phyloP scores from a whole-genome alignment of 106 monocot genomes.

The Acorus gramineus region DNA sequence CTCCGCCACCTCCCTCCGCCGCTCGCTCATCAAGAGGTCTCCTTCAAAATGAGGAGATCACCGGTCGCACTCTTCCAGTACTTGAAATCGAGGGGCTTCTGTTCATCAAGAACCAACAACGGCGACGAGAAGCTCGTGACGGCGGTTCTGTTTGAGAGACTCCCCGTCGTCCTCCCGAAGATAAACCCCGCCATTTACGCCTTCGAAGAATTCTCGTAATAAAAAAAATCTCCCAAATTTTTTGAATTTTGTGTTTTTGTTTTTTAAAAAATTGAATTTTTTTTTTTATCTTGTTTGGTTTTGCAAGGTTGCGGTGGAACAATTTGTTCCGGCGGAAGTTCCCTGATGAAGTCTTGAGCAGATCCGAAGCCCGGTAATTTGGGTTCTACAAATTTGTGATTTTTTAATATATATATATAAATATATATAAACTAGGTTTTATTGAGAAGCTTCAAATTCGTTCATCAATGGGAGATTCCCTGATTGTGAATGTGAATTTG shows the following conservation, averaged over 20 bases:
- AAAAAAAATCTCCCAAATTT: background rate
- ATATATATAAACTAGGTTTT: too few relatives aligned
- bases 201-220: conserved; percentile 89
- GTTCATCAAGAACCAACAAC: conserved; percentile 2
- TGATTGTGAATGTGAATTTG: too few relatives aligned
- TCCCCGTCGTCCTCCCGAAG: conserved; percentile 86
- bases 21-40: too few relatives aligned
- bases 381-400: background rate
- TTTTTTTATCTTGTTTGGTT: background rate
- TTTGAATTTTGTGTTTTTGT: background rate
- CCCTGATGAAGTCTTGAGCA: conserved; percentile 55
- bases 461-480: too few relatives aligned
- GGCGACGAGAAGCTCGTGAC: conserved; percentile 52
- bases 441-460: too few relatives aligned
- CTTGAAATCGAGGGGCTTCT: conserved; percentile 6
- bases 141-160: conserved; percentile 81
- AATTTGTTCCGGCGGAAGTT: conserved; percentile 54
- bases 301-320: conserved; percentile 68
- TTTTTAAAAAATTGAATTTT: background rate
- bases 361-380: conserved; percentile 47
- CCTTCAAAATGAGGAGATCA: conserved; percentile 14
- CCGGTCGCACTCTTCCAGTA: conserved; percentile 11
- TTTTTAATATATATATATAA: too few relatives aligned
- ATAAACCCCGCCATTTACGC: conserved; percentile 83
- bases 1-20: too few relatives aligned